phyloP scores from a whole-genome alignment of 306 rosid genomes.

The Neltuma alba region DNA sequence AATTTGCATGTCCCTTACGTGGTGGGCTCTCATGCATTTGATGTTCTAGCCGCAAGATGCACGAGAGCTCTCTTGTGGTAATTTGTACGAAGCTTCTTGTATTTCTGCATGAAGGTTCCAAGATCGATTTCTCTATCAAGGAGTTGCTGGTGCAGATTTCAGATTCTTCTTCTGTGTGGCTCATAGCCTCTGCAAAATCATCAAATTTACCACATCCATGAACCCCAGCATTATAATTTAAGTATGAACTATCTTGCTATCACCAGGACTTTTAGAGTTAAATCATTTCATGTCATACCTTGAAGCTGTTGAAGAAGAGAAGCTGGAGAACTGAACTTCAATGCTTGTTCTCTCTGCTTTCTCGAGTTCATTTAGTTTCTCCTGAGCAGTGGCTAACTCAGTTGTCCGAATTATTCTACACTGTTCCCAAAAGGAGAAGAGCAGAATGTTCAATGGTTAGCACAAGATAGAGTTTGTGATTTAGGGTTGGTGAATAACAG shows the following conservation, averaged over 20 bases:
- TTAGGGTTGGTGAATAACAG: too few relatives aligned
- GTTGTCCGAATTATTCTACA: constrained; percentile 93
- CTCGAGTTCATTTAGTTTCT: constrained; percentile 88
- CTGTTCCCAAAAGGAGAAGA: constrained; percentile 50
- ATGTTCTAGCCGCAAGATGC: constrained; percentile 83
- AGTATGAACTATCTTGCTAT: background rate
- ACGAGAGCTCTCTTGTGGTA: constrained; percentile 78
- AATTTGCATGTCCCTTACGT: constrained; percentile 12
- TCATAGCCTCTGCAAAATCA: constrained; percentile 67
- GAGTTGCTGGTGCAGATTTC: constrained; percentile 73
- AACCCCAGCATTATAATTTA: background rate
- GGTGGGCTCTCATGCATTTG: constrained; percentile 40
- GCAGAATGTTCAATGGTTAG: constrained; percentile 18
- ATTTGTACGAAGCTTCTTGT: constrained; percentile 75
- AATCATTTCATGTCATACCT: constrained; percentile 52
- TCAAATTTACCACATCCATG: constrained; percentile 10
- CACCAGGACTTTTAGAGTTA: constrained; percentile 22
- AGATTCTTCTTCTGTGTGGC: constrained; percentile 81
- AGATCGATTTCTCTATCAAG: constrained; percentile 71
- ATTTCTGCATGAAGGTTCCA: constrained; percentile 66
- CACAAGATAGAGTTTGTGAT: background rate
- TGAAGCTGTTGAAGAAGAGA: constrained; percentile 83
- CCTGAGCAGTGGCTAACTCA: constrained; percentile 91
- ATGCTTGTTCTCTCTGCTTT: constrained; percentile 72
- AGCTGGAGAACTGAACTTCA: constrained; percentile 70